These are phyloP conservation scores for Microthyrium microscopicum DNA, from an alignment of 2,329 filamentous ascomycete genomes.

Conservation along the genomic window DNA sequence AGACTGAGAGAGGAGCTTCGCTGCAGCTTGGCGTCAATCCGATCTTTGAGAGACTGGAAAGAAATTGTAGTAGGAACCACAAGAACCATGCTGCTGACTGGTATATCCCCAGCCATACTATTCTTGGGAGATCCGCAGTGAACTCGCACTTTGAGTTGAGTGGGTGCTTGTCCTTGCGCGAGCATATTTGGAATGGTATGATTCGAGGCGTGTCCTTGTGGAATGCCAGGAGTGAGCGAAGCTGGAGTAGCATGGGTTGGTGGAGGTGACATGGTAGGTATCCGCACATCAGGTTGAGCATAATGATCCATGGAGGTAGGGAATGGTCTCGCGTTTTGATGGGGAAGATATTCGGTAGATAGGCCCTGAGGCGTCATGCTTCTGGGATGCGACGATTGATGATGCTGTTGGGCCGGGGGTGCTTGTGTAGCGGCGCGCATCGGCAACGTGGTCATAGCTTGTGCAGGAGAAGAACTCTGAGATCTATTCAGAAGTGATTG, in stretches of 20 bases:
- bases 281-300: not conserved
- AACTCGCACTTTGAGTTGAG: conserved; percentile 90
- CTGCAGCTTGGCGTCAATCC: conserved; percentile 88
- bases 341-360: not conserved
- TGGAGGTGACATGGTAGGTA: conserved; percentile 1
- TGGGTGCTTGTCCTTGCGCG: conserved; percentile 29
- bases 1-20: conserved; percentile 75
- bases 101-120: too few species aligned
- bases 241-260: conserved; percentile 5
- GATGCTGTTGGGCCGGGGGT: conserved; percentile 50
- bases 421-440: conserved; percentile 55
- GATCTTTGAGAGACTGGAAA: conserved; percentile 82
- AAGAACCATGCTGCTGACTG: conserved; percentile 90
- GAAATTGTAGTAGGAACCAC: conserved; percentile 92
- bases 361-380: conserved; percentile 23
- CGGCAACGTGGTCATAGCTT: conserved; percentile 29
- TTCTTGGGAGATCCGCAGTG: conserved; percentile 54
- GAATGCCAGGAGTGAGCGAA: conserved; percentile 2
- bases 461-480: conserved; percentile 1
- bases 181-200: too few species aligned
- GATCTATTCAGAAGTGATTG: conserved; percentile 14
- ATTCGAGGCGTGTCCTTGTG: conserved; percentile 12
- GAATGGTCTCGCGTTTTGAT: conserved; percentile 4
- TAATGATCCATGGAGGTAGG: conserved; percentile 4
- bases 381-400: too few species aligned